A percentile compares a stretch with the other conserved stretches of the same genome.
These are phyloP conservation scores for Stemphylium vesicarium DNA, from an alignment of 2,329 filamentous ascomycete species.

Conservation along the genomic window DNA sequence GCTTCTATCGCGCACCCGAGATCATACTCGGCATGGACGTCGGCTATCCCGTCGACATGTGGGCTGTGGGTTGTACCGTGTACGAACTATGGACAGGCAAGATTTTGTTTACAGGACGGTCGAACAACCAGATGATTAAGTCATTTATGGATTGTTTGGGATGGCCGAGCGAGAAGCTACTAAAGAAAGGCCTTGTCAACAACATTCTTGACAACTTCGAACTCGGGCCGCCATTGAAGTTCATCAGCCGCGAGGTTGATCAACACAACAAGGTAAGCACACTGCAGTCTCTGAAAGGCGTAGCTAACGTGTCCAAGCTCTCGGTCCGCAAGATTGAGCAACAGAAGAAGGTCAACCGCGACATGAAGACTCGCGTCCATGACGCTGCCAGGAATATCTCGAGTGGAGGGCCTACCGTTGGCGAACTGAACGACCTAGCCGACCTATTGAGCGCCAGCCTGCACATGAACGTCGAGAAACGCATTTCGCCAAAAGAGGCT, in stretches of 20 bases:
- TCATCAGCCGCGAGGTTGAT: constrained; percentile 78
- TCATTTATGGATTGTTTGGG: constrained; percentile 96
- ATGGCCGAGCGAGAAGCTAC: constrained; percentile 86
- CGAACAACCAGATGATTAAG: constrained; percentile 98
- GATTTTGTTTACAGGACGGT: constrained; percentile 91
- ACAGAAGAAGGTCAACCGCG: constrained; percentile 66
- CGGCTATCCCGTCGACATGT: constrained; percentile 93
- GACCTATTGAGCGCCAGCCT: constrained; percentile 90
- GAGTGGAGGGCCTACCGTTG: constrained; percentile 67
- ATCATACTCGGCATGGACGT: constrained; percentile 97
- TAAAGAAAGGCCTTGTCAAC: constrained; percentile 70
- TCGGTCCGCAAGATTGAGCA: constrained; percentile 69
- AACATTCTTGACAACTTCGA: constrained; percentile 76
- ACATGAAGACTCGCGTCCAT: constrained; percentile 80
- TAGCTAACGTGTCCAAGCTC: constrained; percentile 57
- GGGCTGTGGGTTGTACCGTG: constrained; percentile 96
- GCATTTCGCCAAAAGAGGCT: constrained; percentile 85
- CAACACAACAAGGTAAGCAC: constrained; percentile 38
- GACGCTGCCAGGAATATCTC: constrained; percentile 74
- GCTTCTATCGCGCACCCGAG: constrained; percentile 96
- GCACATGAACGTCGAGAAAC: constrained; percentile 88
- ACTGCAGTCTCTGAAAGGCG: neutral
- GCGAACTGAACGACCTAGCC: constrained; percentile 81
- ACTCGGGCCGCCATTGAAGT: constrained; percentile 71
- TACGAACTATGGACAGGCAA: constrained; percentile 98